Evolutionary conservation across 2,329 filamentous ascomycete species (phyloP), one percentile per base, ranked within the genome.

Genomic region (Colletotrichum graminicola): DNA sequence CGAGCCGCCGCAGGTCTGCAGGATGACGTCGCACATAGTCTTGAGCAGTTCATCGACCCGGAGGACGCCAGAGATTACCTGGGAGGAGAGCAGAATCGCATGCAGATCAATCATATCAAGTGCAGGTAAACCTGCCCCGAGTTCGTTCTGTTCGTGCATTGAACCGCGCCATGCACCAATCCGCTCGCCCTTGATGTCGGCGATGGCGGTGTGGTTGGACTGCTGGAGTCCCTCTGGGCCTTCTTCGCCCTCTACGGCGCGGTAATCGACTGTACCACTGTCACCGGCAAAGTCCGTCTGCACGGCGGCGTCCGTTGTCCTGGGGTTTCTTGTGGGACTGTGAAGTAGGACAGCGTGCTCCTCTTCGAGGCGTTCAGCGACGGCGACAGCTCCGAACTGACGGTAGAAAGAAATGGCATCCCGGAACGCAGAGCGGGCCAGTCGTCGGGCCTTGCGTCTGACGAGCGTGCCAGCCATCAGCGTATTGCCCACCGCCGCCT

Each of bases 21-120:
- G 80, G 60, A 95, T 93, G 73, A 95, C 93, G 73, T 94, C 90
- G 75, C 92, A 93, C 90, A 95, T 94, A 52, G 93, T 94, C 76
- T 92, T 91, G 72, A 95, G 86, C 5, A 95, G 85, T 75, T 92
- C 88, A 74, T 95, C 92, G 16, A 95, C 89, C 74, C 92, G 88
- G 14, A 95, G 81, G 62, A 94, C 92, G 21, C 92, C 94, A 5
- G 93, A 95, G 54, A 95, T 91, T 54, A 95, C 88, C 77, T 94
- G 93, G 12, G 92, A 94, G 3, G 91, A 93, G 75, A 93, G 90
- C 18, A 95, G 84, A 70, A 95, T 95, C 32, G 91, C 92, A 52
- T 93, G 91, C 73, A 95, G 80, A 79, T 95, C 93, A 77, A 95
- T 91, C 91, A 95, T 94, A 81, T 95, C 93, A 64, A 95, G 86